phyloP scores from a whole-genome alignment of 2,329 filamentous ascomycete species.

The Coleophoma eucalyptorum region DNA sequence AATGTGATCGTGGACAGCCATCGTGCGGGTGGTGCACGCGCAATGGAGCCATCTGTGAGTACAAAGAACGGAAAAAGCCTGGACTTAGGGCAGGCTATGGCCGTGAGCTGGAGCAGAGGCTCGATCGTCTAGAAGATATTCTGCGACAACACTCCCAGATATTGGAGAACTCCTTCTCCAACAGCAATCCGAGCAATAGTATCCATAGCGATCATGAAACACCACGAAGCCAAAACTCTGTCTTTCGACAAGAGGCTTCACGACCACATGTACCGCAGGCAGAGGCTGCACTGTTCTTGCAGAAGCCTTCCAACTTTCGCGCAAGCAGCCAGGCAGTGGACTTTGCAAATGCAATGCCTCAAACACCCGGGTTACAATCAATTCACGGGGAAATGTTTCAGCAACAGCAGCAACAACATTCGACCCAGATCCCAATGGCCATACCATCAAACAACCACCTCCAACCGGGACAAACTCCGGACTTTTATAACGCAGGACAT shows the following conservation, averaged over 20 bases:
- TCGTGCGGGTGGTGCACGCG: constrained; percentile 66
- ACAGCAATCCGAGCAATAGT: constrained; percentile 28
- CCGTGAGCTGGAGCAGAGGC: constrained; percentile 67
- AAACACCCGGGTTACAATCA: constrained; percentile 36
- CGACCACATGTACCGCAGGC: constrained; percentile 46
- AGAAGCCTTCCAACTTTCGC: constrained; percentile 51
- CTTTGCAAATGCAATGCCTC: constrained; percentile 39
- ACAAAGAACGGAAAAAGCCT: constrained; percentile 66
- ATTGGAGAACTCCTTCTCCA: constrained; percentile 51
- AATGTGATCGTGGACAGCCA: constrained; percentile 74
- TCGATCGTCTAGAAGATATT: constrained; percentile 66
- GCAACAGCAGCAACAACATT: constrained; percentile 31
- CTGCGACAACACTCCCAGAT: constrained; percentile 64
- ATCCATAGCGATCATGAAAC: constrained; percentile 55
- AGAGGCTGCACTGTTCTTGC: constrained; percentile 57
- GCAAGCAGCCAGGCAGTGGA: constrained; percentile 44
- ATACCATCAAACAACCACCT: constrained; percentile 13
- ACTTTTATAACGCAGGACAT: constrained; percentile 27
- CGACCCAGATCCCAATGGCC: constrained; percentile 9
- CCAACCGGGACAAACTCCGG: constrained; percentile 20
- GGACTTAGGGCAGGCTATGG: constrained; percentile 64
- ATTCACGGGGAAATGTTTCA: constrained; percentile 45
- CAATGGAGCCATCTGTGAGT: constrained; percentile 60
- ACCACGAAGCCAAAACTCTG: constrained; percentile 39
- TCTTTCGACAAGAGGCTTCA: constrained; percentile 48